These are phyloP conservation scores for Globisporangium spinosum DNA, from an alignment of 352 stramenopile genomes.

Conservation along the genomic window DNA sequence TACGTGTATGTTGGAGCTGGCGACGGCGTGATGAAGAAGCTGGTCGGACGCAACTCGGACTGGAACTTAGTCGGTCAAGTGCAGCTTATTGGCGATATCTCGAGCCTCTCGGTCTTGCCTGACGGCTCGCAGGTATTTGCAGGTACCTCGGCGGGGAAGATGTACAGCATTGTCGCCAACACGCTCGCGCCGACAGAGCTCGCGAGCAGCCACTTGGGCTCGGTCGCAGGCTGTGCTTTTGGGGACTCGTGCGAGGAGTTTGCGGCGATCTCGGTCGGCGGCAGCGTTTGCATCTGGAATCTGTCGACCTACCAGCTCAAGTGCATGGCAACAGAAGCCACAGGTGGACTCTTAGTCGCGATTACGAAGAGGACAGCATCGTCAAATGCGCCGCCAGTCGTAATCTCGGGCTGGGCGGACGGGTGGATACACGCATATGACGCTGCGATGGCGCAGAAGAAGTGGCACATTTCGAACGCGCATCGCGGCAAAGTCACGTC, in stretches of 20 bases:
- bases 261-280: slow-evolving; percentile 67
- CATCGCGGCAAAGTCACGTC: slow-evolving; percentile 84
- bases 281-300: slow-evolving; percentile 65
- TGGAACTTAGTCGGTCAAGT: slow-evolving; percentile 84
- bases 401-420: slow-evolving; percentile 73
- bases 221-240: slow-evolving; percentile 65
- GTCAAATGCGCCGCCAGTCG: slow-evolving; percentile 14
- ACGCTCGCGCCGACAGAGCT: slow-evolving; percentile 55
- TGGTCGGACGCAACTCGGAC: slow-evolving; percentile 68
- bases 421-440: slow-evolving; percentile 73
- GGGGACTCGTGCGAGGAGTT: slow-evolving; percentile 53
- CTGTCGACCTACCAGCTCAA: slow-evolving; percentile 66
- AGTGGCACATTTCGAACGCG: slow-evolving; percentile 86
- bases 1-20: slow-evolving; percentile 82
- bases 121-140: slow-evolving; percentile 57
- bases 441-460: slow-evolving; percentile 36
- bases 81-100: slow-evolving; percentile 76
- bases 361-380: slow-evolving; percentile 26
- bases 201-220: slow-evolving; percentile 58
- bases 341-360: slow-evolving; percentile 40
- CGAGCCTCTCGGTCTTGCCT: slow-evolving; percentile 61
- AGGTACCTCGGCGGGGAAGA: slow-evolving; percentile 69
- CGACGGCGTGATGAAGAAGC: slow-evolving; percentile 85
- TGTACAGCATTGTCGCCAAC: slow-evolving; percentile 53
- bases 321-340: slow-evolving; percentile 59